Conservation (phyloP, 2,329 filamentous ascomycete genomes). For the Aureobasidium sp. region DNA sequence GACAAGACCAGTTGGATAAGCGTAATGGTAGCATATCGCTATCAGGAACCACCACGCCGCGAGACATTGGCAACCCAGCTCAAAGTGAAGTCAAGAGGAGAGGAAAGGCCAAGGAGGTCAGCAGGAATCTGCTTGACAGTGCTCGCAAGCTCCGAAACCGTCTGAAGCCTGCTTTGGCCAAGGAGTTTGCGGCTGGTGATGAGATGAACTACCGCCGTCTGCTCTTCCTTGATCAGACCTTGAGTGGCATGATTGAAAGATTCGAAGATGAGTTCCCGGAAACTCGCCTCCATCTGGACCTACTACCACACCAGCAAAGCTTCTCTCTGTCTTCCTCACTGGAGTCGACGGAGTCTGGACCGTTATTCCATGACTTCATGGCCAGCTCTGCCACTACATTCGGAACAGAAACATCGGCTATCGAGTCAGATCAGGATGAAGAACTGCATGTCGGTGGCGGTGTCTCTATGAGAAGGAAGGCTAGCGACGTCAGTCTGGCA, state of each 20-base stretch:
- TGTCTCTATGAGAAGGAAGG: conserved; percentile 43
- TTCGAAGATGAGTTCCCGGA: conserved; percentile 97
- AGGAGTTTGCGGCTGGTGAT: conserved; percentile 62
- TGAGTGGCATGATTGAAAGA: conserved; percentile 84
- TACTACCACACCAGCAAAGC: neutral
- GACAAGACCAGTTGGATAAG: conserved; percentile 61
- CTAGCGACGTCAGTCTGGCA: conserved; percentile 60
- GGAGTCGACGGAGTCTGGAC: conserved; percentile 9
- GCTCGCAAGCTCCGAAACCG: conserved; percentile 81
- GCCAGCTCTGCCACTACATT: conserved; percentile 18
- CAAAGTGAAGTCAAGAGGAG: conserved; percentile 24
- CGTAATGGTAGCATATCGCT: conserved; percentile 36
- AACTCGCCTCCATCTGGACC: conserved; percentile 48
- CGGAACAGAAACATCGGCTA: conserved; percentile 6
- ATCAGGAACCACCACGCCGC: conserved; percentile 45
- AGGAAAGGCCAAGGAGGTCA: conserved; percentile 81
- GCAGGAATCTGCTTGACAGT: conserved; percentile 76
- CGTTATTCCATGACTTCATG: neutral
- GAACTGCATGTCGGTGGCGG: conserved; percentile 25
- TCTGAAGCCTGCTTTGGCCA: conserved; percentile 73
- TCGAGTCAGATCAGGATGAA: conserved; percentile 24
- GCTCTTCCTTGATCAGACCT: conserved; percentile 77
- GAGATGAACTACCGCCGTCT: conserved; percentile 75
- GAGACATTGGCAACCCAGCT: conserved; percentile 31
- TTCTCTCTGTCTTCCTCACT: conserved; percentile 15